Evolutionary conservation across 1,284 basidiomycete genomes (phyloP), one percentile per base, ranked within the genome.

Genomic region (Caloboletus firmus): DNA sequence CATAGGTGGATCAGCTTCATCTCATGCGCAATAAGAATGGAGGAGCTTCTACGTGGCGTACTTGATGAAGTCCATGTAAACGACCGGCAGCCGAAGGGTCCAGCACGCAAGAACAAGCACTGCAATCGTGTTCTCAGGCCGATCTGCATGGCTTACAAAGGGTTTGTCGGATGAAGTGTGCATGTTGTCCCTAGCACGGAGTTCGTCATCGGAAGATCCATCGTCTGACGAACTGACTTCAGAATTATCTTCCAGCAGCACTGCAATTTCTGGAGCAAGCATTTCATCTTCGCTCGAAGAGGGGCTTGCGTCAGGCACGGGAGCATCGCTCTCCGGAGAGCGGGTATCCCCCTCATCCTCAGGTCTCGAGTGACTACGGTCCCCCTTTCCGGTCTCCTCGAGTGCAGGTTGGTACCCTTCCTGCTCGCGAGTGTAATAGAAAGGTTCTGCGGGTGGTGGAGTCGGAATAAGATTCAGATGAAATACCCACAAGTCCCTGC

Each of bases 401-500:
- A 52, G 44, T 30, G 62, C 61, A 32, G 51, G 30, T 50, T 64
- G 46, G 52, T 53, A 49, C 53, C 61, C 51, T 39, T 60, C 56
- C 48, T 59, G 60, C 35, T 78, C 80, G 54, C 77, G 68, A 54
- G 61, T 65, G 59, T 80, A 72, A 35, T 78, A 63, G 55, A 80
- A 75, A 7, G 87, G 84, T 59, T 87, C 87, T 17, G 86, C 73
- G 2, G 79, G 76, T 0, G 82, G 82, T 12, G 84, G 84, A 36
- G 77, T 72, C 4, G 82, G 78, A 6, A 91, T 73, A 5, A 89
- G 72, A 40, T 79, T 76, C 1, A 95, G 76, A 69, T 93, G 82
- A 20, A 93, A 75, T 1, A 84, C 78, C 92, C 93, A 95, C 26
- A 93, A 62, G 63, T 95, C 93, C 58, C 86, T 80, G 61, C 90